Evolutionary conservation across 2,329 filamentous ascomycete genomes (phyloP).

Genomic region (Alternaria sp.): DNA sequence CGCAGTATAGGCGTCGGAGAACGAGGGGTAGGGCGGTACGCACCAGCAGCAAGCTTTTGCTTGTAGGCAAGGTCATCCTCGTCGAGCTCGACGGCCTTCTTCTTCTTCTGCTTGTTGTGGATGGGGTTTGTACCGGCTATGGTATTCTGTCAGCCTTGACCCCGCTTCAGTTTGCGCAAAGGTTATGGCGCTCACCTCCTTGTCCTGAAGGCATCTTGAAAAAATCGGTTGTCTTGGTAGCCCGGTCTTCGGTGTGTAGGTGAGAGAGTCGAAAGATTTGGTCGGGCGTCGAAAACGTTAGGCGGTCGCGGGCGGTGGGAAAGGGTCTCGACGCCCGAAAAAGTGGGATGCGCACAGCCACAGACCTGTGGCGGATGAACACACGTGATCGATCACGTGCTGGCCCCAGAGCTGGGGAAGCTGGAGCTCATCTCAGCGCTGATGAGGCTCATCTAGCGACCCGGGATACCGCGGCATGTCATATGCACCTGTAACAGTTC

Average conservation of each 20-base stretch:
- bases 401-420: background rate
- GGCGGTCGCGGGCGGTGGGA: constrained; percentile 27
- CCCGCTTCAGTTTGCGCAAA: constrained; percentile 4
- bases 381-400: constrained; percentile 1
- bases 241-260: constrained; percentile 5
- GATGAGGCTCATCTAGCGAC: background rate
- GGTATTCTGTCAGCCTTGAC: constrained; percentile 29
- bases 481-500: background rate
- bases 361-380: background rate
- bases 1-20: background rate
- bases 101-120: constrained; percentile 80
- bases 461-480: background rate
- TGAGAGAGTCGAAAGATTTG: constrained; percentile 11
- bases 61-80: constrained; percentile 85
- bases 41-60: constrained; percentile 85
- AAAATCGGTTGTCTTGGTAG: constrained; percentile 4
- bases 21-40: constrained; percentile 39
- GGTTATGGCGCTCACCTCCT: constrained; percentile 50
- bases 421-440: background rate
- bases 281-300: constrained; percentile 19
- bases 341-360: constrained; percentile 22
- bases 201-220: constrained; percentile 58
- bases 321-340: constrained; percentile 20
- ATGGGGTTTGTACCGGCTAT: constrained; percentile 61
- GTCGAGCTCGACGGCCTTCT: constrained; percentile 77